Evolutionary conservation across 2,329 filamentous ascomycete genomes (phyloP).

Genomic region (Colletotrichum brevisporum): DNA sequence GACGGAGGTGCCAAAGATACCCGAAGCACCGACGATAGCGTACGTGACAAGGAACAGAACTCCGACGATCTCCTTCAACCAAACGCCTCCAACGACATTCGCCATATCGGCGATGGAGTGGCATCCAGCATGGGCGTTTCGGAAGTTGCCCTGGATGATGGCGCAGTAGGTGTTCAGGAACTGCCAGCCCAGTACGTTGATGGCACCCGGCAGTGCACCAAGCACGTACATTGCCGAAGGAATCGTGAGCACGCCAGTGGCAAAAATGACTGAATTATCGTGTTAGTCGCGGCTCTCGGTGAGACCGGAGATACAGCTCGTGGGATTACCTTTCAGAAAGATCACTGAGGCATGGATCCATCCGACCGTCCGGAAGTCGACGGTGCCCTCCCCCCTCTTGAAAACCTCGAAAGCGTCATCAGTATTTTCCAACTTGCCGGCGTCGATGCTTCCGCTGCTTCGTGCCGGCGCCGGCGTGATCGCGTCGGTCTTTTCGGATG

Average conservation of each 20-base stretch:
- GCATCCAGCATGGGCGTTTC: slow-evolving; percentile 54
- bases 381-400: slow-evolving; percentile 56
- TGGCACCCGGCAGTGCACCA: slow-evolving; percentile 58
- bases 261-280: slow-evolving; percentile 54
- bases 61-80: slow-evolving; percentile 67
- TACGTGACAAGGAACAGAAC: slow-evolving; percentile 71
- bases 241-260: slow-evolving; percentile 58
- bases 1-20: slow-evolving; percentile 71
- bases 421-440: slow-evolving; percentile 43
- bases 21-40: slow-evolving; percentile 68
- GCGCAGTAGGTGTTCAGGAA: slow-evolving; percentile 57
- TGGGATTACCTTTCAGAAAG: slow-evolving; percentile 56
- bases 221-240: slow-evolving; percentile 58
- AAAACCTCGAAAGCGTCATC: slow-evolving; percentile 59
- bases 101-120: slow-evolving; percentile 69
- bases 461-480: slow-evolving; percentile 42
- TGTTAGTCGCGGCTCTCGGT: neutral
- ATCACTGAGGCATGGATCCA: slow-evolving; percentile 64
- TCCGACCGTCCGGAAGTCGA: slow-evolving; percentile 63
- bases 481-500: slow-evolving; percentile 41
- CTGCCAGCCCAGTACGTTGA: slow-evolving; percentile 59
- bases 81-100: slow-evolving; percentile 65
- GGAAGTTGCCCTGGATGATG: slow-evolving; percentile 56
- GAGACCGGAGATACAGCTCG: neutral
- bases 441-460: slow-evolving; percentile 44